Conservation (phyloP, 495 filamentous ascomycete species). For the Xylaria acuta region DNA sequence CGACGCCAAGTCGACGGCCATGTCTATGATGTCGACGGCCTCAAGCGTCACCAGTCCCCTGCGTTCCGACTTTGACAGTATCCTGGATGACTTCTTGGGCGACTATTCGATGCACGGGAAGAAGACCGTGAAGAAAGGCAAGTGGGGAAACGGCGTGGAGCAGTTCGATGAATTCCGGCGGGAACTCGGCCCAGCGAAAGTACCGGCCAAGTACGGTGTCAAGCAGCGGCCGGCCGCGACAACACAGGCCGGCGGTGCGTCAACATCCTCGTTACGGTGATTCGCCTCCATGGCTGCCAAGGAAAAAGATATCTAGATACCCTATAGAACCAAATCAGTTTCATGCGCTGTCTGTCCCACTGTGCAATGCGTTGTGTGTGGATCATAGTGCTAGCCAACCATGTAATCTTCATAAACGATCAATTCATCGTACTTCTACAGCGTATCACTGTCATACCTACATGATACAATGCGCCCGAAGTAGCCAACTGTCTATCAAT, state of each 20-base stretch:
- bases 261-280: slow-evolving; percentile 33
- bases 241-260: slow-evolving; percentile 22
- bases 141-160: slow-evolving; percentile 77
- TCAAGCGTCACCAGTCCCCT: slow-evolving; percentile 64
- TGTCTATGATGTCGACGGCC: slow-evolving; percentile 53
- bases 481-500: slow-evolving; percentile 26
- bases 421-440: slow-evolving; percentile 43
- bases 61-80: slow-evolving; percentile 77
- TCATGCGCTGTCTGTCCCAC: not conserved
- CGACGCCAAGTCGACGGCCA: slow-evolving; percentile 42
- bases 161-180: slow-evolving; percentile 90
- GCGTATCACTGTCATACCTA: slow-evolving; percentile 32
- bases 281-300: slow-evolving; percentile 27
- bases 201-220: slow-evolving; percentile 41
- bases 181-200: slow-evolving; percentile 75
- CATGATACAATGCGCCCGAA: slow-evolving; percentile 15
- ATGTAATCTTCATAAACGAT: slow-evolving; percentile 29
- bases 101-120: slow-evolving; percentile 78
- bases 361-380: not conserved
- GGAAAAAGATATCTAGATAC: slow-evolving; percentile 22
- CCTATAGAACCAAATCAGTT: slow-evolving; percentile 20
- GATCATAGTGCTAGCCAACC: not conserved
- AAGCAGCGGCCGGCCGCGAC: slow-evolving; percentile 21
- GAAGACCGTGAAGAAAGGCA: slow-evolving; percentile 82
- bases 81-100: slow-evolving; percentile 93